phyloP scores from a whole-genome alignment of 805 yeast genomes.

The Candida golubevii region DNA sequence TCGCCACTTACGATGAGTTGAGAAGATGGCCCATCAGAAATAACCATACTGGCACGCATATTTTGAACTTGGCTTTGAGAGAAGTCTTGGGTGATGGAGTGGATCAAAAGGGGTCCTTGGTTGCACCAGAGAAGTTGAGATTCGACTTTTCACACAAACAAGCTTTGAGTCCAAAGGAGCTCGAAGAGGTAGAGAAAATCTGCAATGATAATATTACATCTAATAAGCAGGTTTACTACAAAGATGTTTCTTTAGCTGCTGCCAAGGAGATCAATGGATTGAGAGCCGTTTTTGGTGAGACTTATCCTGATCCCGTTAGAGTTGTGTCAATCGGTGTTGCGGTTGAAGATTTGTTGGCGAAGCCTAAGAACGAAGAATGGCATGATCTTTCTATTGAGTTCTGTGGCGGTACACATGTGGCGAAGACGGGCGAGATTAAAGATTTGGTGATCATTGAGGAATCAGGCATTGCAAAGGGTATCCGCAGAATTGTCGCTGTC shows the following conservation, averaged over 20 bases:
- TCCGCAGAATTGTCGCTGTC: conserved; percentile 95
- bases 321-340: conserved; percentile 94
- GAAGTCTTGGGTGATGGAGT: conserved; percentile 82
- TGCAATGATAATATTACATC: conserved; percentile 67
- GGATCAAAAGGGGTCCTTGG: conserved; percentile 96
- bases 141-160: conserved; percentile 95
- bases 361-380: conserved; percentile 78
- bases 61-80: conserved; percentile 83
- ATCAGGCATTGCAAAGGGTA: conserved; percentile 97
- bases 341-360: conserved; percentile 70
- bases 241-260: conserved; percentile 69
- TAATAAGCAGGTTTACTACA: conserved; percentile 69
- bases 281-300: conserved; percentile 98
- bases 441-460: conserved; percentile 89
- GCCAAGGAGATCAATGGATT: conserved; percentile 80
- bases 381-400: conserved; percentile 77
- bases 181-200: conserved; percentile 70
- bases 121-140: conserved; percentile 90
- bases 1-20: conserved; percentile 85
- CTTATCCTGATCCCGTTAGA: conserved; percentile 98
- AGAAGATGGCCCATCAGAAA: conserved; percentile 96
- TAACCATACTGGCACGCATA: conserved; percentile 98
- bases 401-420: conserved; percentile 99
- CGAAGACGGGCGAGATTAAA: conserved; percentile 88
- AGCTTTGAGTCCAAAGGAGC: conserved; percentile 67